Evolutionary conservation across 2,329 filamentous ascomycete species (phyloP).

Genomic region (Dactylonectria macrodidyma): DNA sequence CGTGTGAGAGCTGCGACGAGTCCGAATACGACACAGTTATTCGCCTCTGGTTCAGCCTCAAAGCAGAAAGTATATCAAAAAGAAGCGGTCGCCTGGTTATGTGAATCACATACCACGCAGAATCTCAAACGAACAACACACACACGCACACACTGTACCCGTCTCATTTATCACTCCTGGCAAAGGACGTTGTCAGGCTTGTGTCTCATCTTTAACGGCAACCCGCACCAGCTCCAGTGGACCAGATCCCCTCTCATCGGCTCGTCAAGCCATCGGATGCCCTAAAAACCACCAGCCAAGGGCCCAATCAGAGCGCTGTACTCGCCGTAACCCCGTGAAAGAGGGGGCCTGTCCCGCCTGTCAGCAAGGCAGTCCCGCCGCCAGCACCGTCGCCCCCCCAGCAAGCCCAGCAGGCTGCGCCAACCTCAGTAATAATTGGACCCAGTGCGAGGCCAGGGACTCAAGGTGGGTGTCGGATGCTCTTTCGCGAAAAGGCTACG

Average conservation of each 20-base stretch:
- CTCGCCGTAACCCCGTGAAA: slow-evolving; percentile 14
- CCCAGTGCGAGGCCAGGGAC: slow-evolving; percentile 16
- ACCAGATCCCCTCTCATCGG: slow-evolving; percentile 19
- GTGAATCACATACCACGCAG: slow-evolving; percentile 12
- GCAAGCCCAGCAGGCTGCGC: slow-evolving; percentile 41
- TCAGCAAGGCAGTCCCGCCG: slow-evolving; percentile 19
- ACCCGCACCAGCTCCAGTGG: slow-evolving; percentile 18
- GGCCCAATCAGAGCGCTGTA: slow-evolving; percentile 36
- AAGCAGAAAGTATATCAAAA: slow-evolving; percentile 13
- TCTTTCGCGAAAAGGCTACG: slow-evolving; percentile 52
- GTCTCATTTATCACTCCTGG: slow-evolving; percentile 14
- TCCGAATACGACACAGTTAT: slow-evolving; percentile 28
- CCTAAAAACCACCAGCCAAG: slow-evolving; percentile 9
- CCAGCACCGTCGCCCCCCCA: slow-evolving; percentile 36
- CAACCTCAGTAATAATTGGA: slow-evolving; percentile 48
- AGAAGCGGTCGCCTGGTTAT: slow-evolving; percentile 2
- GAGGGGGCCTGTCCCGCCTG: slow-evolving; percentile 8
- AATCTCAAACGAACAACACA: slow-evolving; percentile 20
- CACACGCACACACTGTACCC: slow-evolving; percentile 4
- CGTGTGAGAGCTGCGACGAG: slow-evolving; percentile 6
- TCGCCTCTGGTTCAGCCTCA: slow-evolving; percentile 22
- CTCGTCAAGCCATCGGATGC: slow-evolving; percentile 6
- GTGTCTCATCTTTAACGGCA: slow-evolving; percentile 26
- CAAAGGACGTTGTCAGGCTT: slow-evolving; percentile 15
- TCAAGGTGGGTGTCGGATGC: slow-evolving; percentile 15